These are phyloP conservation scores for Yamadazyma olivae DNA, from an alignment of 805 yeast species.

Conservation along the genomic window DNA sequence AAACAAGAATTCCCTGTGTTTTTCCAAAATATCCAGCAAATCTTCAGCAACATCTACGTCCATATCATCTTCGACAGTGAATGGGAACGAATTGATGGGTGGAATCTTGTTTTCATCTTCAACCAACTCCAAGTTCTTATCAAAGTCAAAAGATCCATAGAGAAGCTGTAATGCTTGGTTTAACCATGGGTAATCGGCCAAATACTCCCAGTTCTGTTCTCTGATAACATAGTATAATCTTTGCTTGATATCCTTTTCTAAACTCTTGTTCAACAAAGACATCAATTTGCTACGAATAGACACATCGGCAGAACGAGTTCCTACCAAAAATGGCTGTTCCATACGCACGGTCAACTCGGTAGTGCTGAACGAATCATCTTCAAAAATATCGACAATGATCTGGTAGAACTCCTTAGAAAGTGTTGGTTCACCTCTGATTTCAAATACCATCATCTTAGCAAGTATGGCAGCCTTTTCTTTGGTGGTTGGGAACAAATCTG, in stretches of 20 bases:
- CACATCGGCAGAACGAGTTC: constrained; percentile 80
- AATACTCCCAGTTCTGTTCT: constrained; percentile 95
- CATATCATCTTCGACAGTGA: constrained; percentile 22
- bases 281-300: constrained; percentile 72
- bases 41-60: constrained; percentile 23
- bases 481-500: constrained; percentile 86
- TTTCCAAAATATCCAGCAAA: constrained; percentile 19
- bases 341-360: constrained; percentile 89
- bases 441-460: constrained; percentile 91
- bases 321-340: constrained; percentile 95
- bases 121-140: constrained; percentile 43
- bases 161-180: constrained; percentile 88
- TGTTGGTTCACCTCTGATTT: constrained; percentile 79
- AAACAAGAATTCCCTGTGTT: constrained; percentile 29
- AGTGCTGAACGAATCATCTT: constrained; percentile 69
- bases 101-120: constrained; percentile 52
- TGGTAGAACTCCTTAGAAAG: constrained; percentile 76
- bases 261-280: constrained; percentile 71
- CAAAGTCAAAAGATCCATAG: constrained; percentile 69
- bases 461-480: constrained; percentile 95
- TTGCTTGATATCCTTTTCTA: constrained; percentile 75
- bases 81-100: constrained; percentile 44
- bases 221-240: constrained; percentile 83
- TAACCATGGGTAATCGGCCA: constrained; percentile 92
- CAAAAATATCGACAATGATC: constrained; percentile 84